Evolutionary conservation across 441 rosid genomes (phyloP).

Genomic region (Adansonia grandidieri): DNA sequence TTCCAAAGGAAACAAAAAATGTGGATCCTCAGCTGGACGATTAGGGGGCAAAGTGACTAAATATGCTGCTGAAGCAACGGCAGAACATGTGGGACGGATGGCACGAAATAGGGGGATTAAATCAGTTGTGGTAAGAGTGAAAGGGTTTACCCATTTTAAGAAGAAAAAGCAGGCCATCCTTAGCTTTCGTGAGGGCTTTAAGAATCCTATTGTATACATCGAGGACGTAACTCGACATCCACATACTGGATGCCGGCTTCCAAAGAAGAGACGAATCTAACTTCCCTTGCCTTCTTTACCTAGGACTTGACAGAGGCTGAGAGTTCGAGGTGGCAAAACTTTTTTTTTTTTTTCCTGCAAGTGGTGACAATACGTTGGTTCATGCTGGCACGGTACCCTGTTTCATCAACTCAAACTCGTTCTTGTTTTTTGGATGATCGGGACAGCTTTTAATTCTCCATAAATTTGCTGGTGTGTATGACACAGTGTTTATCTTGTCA

Average conservation of each 20-base stretch:
- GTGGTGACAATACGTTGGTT: not conserved
- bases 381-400: not conserved
- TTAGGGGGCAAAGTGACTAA: constrained; percentile 63
- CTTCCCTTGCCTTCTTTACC: not conserved
- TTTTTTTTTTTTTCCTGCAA: no score
- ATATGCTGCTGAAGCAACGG: constrained; percentile 84
- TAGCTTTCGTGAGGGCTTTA: constrained; percentile 75
- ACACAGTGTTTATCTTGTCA: constrained; percentile 9
- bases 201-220: constrained; percentile 61
- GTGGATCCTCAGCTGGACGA: constrained; percentile 60
- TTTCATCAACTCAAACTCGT: not conserved
- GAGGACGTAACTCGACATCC: constrained; percentile 81
- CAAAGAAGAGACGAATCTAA: constrained; percentile 71
- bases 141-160: constrained; percentile 73
- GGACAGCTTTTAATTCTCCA: not conserved
- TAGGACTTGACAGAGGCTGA: not conserved
- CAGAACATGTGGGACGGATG: constrained; percentile 72
- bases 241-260: constrained; percentile 86
- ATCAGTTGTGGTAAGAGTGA: constrained; percentile 78
- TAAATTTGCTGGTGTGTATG: not conserved
- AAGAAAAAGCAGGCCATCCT: constrained; percentile 76
- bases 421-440: not conserved
- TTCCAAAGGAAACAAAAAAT: constrained; percentile 68
- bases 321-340: not conserved
- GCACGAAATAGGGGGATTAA: constrained; percentile 69